phyloP scores from a whole-genome alignment of 805 yeast species.

The Candida gorgasii region DNA sequence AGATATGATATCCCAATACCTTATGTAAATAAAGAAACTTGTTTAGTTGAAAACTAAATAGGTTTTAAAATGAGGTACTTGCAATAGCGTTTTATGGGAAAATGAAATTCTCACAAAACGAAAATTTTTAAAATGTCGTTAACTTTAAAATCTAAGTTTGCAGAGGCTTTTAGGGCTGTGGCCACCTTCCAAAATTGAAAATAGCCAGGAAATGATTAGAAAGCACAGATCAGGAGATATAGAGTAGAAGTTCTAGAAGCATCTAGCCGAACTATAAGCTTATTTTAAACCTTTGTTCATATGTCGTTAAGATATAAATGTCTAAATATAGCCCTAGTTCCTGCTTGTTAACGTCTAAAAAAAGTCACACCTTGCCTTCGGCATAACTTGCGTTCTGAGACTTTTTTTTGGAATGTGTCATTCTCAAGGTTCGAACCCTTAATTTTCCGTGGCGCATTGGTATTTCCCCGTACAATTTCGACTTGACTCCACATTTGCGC shows the following conservation, averaged over 20 bases:
- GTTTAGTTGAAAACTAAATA: conserved; percentile 4
- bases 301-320: neutral
- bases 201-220: too few species aligned
- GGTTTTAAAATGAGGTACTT: conserved; percentile 5
- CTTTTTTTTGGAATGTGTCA: too few species aligned
- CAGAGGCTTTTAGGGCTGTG: neutral
- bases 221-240: too few species aligned
- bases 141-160: neutral
- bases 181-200: neutral
- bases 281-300: neutral
- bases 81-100: neutral
- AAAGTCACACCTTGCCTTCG: neutral
- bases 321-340: neutral
- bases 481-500: conserved; percentile 5
- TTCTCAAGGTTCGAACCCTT: neutral
- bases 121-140: conserved; percentile 4
- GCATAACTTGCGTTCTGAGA: too few species aligned
- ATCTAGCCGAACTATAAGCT: neutral
- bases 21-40: neutral
- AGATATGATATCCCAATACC: conserved; percentile 6
- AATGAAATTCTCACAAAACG: conserved; percentile 1
- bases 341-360: neutral
- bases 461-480: neutral
- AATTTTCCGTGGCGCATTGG: conserved; percentile 3
- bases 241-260: neutral